Evolutionary conservation across 1,284 basidiomycete genomes (phyloP).

Genomic region (Apiotrichum mycotoxinovorans): DNA sequence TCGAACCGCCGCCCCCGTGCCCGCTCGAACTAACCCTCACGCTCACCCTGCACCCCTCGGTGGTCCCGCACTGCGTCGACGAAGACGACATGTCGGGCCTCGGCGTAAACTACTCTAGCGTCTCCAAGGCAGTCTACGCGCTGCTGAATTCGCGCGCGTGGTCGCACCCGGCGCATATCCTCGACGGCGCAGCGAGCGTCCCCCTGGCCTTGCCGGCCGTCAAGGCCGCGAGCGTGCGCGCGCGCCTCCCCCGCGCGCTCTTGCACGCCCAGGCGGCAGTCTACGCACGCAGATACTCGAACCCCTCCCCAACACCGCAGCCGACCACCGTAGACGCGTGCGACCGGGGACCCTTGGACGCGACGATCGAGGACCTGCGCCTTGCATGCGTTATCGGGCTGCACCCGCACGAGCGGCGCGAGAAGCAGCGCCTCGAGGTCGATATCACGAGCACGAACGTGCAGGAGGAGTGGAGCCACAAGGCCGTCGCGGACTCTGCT

Average conservation of each 20-base stretch:
- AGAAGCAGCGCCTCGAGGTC: constrained; percentile 65
- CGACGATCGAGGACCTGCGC: constrained; percentile 55
- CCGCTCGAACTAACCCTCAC: constrained; percentile 35
- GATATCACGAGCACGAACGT: constrained; percentile 54
- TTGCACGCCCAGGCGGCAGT: constrained; percentile 31
- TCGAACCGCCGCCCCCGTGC: constrained; percentile 40
- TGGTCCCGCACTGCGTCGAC: constrained; percentile 33
- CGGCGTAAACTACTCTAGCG: constrained; percentile 49
- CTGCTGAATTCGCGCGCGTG: constrained; percentile 17
- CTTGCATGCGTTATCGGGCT: constrained; percentile 65
- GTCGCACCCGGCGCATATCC: constrained; percentile 24
- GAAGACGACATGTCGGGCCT: constrained; percentile 42
- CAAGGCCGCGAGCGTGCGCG: constrained; percentile 16
- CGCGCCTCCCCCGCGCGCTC: constrained; percentile 35
- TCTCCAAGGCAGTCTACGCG: constrained; percentile 41
- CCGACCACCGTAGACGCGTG: neutral
- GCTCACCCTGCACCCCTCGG: constrained; percentile 29
- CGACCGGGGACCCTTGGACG: constrained; percentile 6
- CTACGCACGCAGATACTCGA: constrained; percentile 15
- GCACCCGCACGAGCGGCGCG: constrained; percentile 65
- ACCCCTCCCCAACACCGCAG: neutral
- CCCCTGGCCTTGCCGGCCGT: constrained; percentile 29
- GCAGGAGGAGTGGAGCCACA: constrained; percentile 48
- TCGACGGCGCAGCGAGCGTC: constrained; percentile 22
- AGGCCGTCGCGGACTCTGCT: constrained; percentile 49